Evolutionary conservation across 2,329 filamentous ascomycete species (phyloP).

Genomic region (Macrophomina tecta): DNA sequence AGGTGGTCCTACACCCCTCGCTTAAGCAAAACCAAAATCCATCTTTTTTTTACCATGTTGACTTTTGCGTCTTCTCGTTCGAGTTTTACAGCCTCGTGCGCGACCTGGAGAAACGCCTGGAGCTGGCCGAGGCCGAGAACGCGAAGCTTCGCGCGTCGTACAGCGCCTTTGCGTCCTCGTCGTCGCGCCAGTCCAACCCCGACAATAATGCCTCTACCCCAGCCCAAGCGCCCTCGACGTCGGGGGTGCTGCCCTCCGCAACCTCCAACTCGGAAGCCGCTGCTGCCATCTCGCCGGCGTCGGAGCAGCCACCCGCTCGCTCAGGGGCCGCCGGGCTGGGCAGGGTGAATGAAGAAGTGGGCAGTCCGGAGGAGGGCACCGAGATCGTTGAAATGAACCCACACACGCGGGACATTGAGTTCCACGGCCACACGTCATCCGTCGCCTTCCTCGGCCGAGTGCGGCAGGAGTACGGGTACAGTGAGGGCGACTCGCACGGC

Average conservation of each 20-base stretch:
- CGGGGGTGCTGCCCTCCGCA: background rate
- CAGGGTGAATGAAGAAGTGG: slow-evolving; percentile 23
- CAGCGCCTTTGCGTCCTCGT: slow-evolving; percentile 26
- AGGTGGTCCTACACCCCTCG: slow-evolving; percentile 13
- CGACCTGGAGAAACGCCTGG: slow-evolving; percentile 45
- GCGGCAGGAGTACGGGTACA: slow-evolving; percentile 36
- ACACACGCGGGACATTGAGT: slow-evolving; percentile 48
- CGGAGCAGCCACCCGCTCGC: slow-evolving; percentile 6
- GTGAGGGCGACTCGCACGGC: slow-evolving; percentile 8
- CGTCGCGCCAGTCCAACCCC: slow-evolving; percentile 29
- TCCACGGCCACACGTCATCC: slow-evolving; percentile 56
- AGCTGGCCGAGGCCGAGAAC: slow-evolving; percentile 39
- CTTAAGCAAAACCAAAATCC: background rate
- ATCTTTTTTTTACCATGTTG: background rate
- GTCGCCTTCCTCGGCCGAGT: slow-evolving; percentile 54
- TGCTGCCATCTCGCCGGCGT: slow-evolving; percentile 12
- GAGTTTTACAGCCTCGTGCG: slow-evolving; percentile 39
- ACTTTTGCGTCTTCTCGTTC: background rate
- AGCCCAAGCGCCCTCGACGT: background rate
- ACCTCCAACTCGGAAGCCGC: background rate
- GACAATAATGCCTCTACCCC: background rate
- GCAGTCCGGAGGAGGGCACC: slow-evolving; percentile 48
- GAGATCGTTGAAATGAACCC: slow-evolving; percentile 55
- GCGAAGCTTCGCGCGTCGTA: slow-evolving; percentile 28
- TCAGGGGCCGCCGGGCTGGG: background rate